Evolutionary conservation across 2,329 filamentous ascomycete species (phyloP).

Genomic region (Elsinoe batatas): DNA sequence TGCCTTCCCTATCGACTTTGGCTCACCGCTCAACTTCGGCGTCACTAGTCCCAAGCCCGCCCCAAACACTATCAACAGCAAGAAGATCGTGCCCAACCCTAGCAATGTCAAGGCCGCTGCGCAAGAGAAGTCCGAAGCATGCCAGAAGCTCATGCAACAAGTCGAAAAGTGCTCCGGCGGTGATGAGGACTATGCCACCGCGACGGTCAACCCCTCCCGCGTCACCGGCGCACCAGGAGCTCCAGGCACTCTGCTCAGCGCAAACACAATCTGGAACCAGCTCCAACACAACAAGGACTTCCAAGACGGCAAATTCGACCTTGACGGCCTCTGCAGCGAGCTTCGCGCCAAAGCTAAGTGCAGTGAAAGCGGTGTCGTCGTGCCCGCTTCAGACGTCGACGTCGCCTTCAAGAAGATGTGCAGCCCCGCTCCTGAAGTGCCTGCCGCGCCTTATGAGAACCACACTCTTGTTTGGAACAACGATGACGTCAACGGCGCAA

Average conservation of each 20-base stretch:
- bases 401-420: conserved; percentile 40
- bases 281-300: conserved; percentile 79
- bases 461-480: conserved; percentile 2
- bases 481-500: not conserved
- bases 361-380: conserved; percentile 79
- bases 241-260: conserved; percentile 60
- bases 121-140: conserved; percentile 19
- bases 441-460: conserved; percentile 5
- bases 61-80: conserved; percentile 12
- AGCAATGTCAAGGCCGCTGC: conserved; percentile 16
- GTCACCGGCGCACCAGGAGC: conserved; percentile 43
- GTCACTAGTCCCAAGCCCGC: conserved; percentile 25
- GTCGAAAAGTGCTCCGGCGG: conserved; percentile 64
- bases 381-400: conserved; percentile 83
- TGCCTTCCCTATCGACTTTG: conserved; percentile 54
- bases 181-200: conserved; percentile 48
- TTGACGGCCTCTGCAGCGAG: conserved; percentile 85
- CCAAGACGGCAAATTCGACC: conserved; percentile 81
- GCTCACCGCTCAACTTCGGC: conserved; percentile 67
- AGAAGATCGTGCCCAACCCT: conserved; percentile 15
- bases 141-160: conserved; percentile 57
- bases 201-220: conserved; percentile 14
- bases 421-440: conserved; percentile 23
- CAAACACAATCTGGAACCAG: conserved; percentile 92
- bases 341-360: conserved; percentile 94